A percentile compares a stretch with the other conserved stretches of the same genome.
Conservation (phyloP, 1,284 basidiomycete genomes). For the Cerioporus squamosus region DNA sequence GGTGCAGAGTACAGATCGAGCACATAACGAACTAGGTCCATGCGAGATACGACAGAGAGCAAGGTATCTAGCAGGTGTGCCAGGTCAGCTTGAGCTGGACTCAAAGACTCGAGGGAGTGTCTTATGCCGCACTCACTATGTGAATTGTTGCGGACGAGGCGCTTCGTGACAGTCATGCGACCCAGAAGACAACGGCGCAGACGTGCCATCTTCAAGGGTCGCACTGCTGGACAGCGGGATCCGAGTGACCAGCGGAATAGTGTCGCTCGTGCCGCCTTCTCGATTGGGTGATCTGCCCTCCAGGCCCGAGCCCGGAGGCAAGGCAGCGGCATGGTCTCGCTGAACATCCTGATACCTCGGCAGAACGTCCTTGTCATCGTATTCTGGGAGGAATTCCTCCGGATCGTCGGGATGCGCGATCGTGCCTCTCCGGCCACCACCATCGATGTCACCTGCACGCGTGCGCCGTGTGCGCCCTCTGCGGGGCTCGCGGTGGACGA, state of each 20-base stretch:
- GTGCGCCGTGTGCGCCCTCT: conserved; percentile 13
- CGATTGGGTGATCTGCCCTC: conserved; percentile 9
- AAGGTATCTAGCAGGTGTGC: no score
- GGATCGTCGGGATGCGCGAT: conserved; percentile 23
- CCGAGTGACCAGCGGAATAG: conserved; percentile 10
- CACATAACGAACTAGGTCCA: background rate
- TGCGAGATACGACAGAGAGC: no score
- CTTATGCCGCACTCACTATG: background rate
- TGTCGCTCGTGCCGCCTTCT: conserved; percentile 13
- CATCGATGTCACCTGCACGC: conserved; percentile 17
- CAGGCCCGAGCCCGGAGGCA: background rate
- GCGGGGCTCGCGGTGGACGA: conserved; percentile 2
- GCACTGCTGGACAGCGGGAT: background rate
- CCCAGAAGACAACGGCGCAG: conserved; percentile 7
- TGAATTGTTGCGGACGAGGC: no score
- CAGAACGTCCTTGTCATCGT: conserved; percentile 25
- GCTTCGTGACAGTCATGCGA: conserved; percentile 8
- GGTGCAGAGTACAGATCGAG: background rate
- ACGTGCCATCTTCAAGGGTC: conserved; percentile 13
- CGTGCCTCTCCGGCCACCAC: conserved; percentile 12
- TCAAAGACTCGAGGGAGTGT: background rate
- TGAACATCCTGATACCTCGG: conserved; percentile 23
- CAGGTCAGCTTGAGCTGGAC: background rate
- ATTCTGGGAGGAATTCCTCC: conserved; percentile 19
- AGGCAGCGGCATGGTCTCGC: background rate